Percentiles rank a stretch among this genome's conserved stretches.
These are phyloP conservation scores for Polytrichum commune DNA, from an alignment of 225 moss, liverwort and hornwort genomes.

Conservation along the genomic window DNA sequence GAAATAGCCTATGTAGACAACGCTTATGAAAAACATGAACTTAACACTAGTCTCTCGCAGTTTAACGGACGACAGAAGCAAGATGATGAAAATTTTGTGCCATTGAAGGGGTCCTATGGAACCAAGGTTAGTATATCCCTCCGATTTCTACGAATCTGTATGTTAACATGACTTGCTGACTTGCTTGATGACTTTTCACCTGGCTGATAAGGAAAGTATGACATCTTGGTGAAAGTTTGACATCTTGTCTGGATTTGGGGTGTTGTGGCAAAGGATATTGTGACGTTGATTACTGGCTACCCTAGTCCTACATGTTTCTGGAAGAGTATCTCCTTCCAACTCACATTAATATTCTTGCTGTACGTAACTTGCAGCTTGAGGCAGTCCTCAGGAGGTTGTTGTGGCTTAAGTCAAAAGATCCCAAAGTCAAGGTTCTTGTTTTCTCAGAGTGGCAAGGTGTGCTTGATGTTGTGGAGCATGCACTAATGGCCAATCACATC, in stretches of 20 bases:
- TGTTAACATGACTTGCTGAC: too few relatives aligned
- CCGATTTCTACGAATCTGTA: too few relatives aligned
- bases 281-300: too few relatives aligned
- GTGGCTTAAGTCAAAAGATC: conserved; percentile 76
- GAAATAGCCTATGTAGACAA: conserved; percentile 79
- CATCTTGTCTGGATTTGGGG: too few relatives aligned
- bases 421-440: conserved; percentile 64
- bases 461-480: conserved; percentile 93
- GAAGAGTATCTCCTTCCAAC: not conserved
- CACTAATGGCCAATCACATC: conserved; percentile 72
- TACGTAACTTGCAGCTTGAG: conserved; percentile 58
- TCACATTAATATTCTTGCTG: not conserved
- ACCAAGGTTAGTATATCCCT: conserved; percentile 57
- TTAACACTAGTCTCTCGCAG: conserved; percentile 48
- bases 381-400: conserved; percentile 85
- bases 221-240: too few relatives aligned
- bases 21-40: conserved; percentile 48
- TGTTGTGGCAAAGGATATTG: too few relatives aligned
- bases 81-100: conserved; percentile 49
- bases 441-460: conserved; percentile 96
- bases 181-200: too few relatives aligned
- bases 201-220: too few relatives aligned
- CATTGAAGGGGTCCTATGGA: conserved; percentile 89
- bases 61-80: conserved; percentile 48
- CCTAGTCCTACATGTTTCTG: too few relatives aligned